Conservation (phyloP, 2,329 filamentous ascomycete species). For the Aspergillus ustus region DNA sequence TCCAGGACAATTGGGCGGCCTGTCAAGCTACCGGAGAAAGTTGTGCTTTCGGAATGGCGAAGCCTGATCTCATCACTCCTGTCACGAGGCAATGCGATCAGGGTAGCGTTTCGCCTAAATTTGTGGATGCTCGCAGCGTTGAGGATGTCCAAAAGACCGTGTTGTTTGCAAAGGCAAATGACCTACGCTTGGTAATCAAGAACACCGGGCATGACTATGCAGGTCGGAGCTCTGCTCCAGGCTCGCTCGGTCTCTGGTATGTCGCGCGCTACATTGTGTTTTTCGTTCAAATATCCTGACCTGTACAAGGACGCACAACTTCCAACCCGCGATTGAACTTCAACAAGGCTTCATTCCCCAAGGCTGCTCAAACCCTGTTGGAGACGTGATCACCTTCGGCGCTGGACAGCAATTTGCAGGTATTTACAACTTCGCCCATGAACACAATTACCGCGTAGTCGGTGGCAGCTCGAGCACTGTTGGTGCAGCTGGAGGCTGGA, state of each 20-base stretch:
- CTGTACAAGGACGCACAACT: conserved; percentile 17
- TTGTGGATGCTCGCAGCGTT: conserved; percentile 15
- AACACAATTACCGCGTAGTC: conserved; percentile 18
- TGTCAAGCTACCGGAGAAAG: conserved; percentile 16
- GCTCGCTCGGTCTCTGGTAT: conserved; percentile 21
- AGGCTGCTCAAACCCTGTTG: conserved; percentile 14
- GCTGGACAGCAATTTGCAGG: conserved; percentile 25
- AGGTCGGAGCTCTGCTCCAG: conserved; percentile 17
- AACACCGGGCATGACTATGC: conserved; percentile 24
- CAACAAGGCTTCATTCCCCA: conserved; percentile 20
- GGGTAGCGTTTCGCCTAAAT: conserved; percentile 18
- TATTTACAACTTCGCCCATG: conserved; percentile 26
- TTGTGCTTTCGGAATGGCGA: background rate
- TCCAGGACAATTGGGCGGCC: conserved; percentile 14
- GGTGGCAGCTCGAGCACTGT: conserved; percentile 21
- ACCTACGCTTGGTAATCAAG: conserved; percentile 17
- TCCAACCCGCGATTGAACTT: conserved; percentile 23
- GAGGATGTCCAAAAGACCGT: conserved; percentile 18
- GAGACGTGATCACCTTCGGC: conserved; percentile 22
- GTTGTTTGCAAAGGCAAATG: conserved; percentile 10
- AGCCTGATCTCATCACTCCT: conserved; percentile 1
- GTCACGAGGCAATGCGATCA: conserved; percentile 5
- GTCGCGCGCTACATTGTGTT: background rate
- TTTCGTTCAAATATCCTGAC: background rate
- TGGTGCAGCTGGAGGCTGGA: conserved; percentile 23